phyloP scores from a whole-genome alignment of 2,329 filamentous ascomycete species.

The Arthrobotrys megalospora region DNA sequence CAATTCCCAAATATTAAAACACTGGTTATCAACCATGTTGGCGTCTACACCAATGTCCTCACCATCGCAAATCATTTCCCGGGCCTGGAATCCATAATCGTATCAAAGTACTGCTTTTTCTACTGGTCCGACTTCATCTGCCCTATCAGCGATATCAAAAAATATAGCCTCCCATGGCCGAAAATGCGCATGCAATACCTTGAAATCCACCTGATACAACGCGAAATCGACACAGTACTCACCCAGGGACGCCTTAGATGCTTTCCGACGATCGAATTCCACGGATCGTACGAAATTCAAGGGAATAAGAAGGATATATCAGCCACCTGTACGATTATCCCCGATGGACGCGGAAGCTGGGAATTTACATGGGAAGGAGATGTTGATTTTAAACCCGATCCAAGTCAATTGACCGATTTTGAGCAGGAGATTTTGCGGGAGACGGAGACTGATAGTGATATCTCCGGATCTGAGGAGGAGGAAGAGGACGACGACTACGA shows the following conservation, averaged over 20 bases:
- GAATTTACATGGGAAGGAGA: constrained; percentile 10
- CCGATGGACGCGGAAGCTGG: background rate
- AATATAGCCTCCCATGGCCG: background rate
- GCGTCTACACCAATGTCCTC: background rate
- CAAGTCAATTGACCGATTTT: background rate
- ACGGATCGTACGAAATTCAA: background rate
- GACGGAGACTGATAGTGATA: background rate
- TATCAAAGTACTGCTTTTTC: background rate
- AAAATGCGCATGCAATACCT: background rate
- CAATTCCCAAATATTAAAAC: background rate
- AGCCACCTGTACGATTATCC: background rate
- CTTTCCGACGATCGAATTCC: background rate
- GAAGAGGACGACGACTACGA: too few relatives aligned
- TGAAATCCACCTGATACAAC: background rate
- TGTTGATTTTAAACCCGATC: background rate
- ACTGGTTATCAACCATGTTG: background rate
- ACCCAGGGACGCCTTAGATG: background rate
- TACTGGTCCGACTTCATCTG: background rate
- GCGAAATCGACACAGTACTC: background rate
- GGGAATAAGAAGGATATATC: background rate
- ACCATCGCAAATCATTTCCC: background rate
- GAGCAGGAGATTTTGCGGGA: background rate
- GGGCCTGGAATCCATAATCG: background rate
- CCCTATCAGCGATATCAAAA: background rate
- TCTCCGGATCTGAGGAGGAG: background rate